phyloP scores from a whole-genome alignment of 441 rosid species.

The Sinapis alba region DNA sequence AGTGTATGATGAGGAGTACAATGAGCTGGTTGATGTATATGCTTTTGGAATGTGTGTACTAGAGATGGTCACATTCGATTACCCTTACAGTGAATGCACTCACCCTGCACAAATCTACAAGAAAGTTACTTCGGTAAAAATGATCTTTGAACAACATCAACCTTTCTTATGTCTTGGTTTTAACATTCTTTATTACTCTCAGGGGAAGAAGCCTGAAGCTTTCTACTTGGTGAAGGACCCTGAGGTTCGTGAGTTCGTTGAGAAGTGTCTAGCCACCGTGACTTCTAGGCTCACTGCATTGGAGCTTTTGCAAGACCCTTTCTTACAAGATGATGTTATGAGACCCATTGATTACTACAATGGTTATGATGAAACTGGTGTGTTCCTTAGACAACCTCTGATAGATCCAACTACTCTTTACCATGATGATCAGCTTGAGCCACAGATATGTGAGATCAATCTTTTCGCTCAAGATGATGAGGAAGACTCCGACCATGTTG shows the following conservation, averaged over 20 bases:
- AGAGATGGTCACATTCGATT: conserved; percentile 79
- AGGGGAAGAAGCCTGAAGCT: conserved; percentile 79
- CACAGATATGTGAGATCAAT: conserved; percentile 48
- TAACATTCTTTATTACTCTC: conserved; percentile 3
- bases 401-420: conserved; percentile 42
- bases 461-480: conserved; percentile 52
- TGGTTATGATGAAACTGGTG: conserved; percentile 46
- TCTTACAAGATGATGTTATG: conserved; percentile 55
- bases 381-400: conserved; percentile 49
- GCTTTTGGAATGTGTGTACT: conserved; percentile 84
- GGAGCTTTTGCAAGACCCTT: conserved; percentile 70
- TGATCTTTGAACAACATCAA: background rate
- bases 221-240: conserved; percentile 63
- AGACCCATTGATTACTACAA: conserved; percentile 47
- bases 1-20: conserved; percentile 75
- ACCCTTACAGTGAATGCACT: conserved; percentile 78
- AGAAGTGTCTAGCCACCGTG: conserved; percentile 69
- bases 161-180: conserved; percentile 4
- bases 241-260: conserved; percentile 63
- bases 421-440: conserved; percentile 41
- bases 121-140: conserved; percentile 68
- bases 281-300: conserved; percentile 60
- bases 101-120: conserved; percentile 83
- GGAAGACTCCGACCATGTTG: conserved; percentile 46
- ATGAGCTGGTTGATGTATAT: conserved; percentile 76